Conservation (phyloP, 2,329 filamentous ascomycete genomes). For the Fusarium bulbicola region DNA sequence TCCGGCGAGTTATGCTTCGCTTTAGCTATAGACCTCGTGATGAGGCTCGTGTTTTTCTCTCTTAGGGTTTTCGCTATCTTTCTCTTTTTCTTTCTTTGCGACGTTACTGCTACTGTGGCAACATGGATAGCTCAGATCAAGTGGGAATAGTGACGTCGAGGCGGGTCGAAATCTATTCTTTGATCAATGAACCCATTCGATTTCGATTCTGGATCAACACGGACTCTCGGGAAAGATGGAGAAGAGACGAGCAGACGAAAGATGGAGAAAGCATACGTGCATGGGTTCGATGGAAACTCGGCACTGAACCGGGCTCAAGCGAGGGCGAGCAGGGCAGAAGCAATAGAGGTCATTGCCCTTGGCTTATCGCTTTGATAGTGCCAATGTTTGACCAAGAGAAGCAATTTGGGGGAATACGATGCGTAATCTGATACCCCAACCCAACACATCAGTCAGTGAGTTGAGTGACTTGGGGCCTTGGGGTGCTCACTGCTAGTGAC, state of each 20-base stretch:
- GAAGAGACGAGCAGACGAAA: neutral
- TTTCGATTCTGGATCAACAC: slow-evolving; percentile 1
- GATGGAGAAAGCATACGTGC: neutral
- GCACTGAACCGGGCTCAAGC: neutral
- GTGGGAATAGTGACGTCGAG: slow-evolving; percentile 13
- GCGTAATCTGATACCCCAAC: neutral
- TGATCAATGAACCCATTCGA: neutral
- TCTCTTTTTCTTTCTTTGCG: neutral
- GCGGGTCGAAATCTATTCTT: slow-evolving; percentile 3
- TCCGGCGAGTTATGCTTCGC: neutral
- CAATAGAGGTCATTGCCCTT: neutral
- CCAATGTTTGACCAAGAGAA: slow-evolving; percentile 1
- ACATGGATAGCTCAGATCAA: neutral
- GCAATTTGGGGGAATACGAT: slow-evolving; percentile 27
- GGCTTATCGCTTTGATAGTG: slow-evolving; percentile 7
- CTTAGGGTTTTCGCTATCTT: neutral
- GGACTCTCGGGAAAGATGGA: slow-evolving; percentile 1
- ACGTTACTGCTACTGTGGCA: neutral
- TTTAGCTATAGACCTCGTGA: slow-evolving; percentile 23
- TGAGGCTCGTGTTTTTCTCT: slow-evolving; percentile 19
- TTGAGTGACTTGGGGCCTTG: neutral
- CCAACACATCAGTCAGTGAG: neutral
- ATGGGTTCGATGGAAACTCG: neutral
- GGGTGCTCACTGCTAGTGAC: slow-evolving; percentile 15
- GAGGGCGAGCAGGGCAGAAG: slow-evolving; percentile 1